Base-by-base conservation (phyloP, 441 rosid genomes). In the Adansonia rubrostipa region DNA sequence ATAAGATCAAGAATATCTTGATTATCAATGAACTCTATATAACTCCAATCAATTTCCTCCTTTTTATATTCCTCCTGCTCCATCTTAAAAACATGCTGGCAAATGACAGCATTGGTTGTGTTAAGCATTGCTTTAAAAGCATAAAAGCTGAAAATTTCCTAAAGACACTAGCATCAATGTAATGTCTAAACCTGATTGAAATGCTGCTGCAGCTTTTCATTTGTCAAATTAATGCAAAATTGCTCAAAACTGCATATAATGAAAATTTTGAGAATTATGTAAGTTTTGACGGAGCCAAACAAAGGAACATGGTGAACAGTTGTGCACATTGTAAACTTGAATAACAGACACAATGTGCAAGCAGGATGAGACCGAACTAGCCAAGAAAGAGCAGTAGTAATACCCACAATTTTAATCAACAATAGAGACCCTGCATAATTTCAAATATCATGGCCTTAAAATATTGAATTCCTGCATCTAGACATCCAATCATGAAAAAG, bases 11-110 rank as follows among this genome's bases (percentile, higher is more conserved):
- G 93, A 80, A 92, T 82, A 83, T 92, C 96, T 81, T 88, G 88
- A 83, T 92, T 92, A 80, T 92, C 96, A 79, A 88, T 65, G 66
- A 92, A 92, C 65, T 92, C 96, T 80, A 92, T 89, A 78, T 92
- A 92, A 77, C 94, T 92, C 96, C 96, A 92, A 84, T 90, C 90
- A 79, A 92, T 92, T 84, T 88, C 85, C 85, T 92, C 96, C 80
- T 83, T 88, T 9, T 89, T 90, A 81, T 92, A 92, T 80, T 92
- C 96, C 80, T 90, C 96, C 84, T 92, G 96, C 84, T 92, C 96
- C 96, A 92, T 90, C 82, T 92, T 92, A 83, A 92, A 92, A 56
- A 92, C 94, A 85, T 92, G 96, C 96, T 92, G 88, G 44, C 65
- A 78, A 82, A 77, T 53, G 77, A 76, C 47, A 65, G 56, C 56